phyloP scores from a whole-genome alignment of 768 basidiomycete species.

The Lentinus brumalis region DNA sequence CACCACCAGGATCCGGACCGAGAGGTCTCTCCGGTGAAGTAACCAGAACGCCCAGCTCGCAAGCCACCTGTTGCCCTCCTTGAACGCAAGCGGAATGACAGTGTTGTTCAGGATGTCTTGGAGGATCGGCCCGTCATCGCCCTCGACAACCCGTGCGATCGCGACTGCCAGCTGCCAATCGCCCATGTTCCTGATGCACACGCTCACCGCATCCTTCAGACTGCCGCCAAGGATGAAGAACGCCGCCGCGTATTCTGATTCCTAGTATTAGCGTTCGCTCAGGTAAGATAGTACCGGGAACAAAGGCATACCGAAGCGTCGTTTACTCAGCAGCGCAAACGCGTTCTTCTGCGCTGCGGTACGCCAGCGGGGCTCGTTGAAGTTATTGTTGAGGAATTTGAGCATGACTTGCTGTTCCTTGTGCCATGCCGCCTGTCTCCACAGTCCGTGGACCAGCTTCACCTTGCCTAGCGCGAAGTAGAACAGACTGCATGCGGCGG shows the following conservation, averaged over 20 bases:
- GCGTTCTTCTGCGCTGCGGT: slow-evolving; percentile 97
- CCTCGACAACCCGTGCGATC: slow-evolving; percentile 82
- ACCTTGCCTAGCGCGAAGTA: slow-evolving; percentile 95
- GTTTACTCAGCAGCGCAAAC: slow-evolving; percentile 87
- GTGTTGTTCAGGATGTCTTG: slow-evolving; percentile 67
- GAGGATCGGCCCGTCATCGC: slow-evolving; percentile 79
- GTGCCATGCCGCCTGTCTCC: slow-evolving; percentile 95
- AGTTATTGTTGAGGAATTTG: slow-evolving; percentile 91
- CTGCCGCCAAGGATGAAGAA: slow-evolving; percentile 93
- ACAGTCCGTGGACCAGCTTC: slow-evolving; percentile 91
- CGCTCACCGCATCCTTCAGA: slow-evolving; percentile 87
- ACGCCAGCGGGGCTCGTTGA: slow-evolving; percentile 79
- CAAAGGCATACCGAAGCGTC: slow-evolving; percentile 76
- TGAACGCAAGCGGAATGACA: slow-evolving; percentile 84
- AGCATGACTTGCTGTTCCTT: slow-evolving; percentile 88
- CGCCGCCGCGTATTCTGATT: slow-evolving; percentile 92
- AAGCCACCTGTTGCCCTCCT: slow-evolving; percentile 88
- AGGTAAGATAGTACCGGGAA: not conserved
- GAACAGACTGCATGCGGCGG: slow-evolving; percentile 83
- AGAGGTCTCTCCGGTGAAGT: slow-evolving; percentile 82
- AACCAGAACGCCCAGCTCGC: slow-evolving; percentile 98
- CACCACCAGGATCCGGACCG: slow-evolving; percentile 89
- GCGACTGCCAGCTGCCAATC: slow-evolving; percentile 93
- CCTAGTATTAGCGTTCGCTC: slow-evolving; percentile 2
- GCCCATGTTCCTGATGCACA: slow-evolving; percentile 82